Evolutionary conservation across 2,329 filamentous ascomycete genomes (phyloP).

Genomic region (Pseudogymnoascus sp.): DNA sequence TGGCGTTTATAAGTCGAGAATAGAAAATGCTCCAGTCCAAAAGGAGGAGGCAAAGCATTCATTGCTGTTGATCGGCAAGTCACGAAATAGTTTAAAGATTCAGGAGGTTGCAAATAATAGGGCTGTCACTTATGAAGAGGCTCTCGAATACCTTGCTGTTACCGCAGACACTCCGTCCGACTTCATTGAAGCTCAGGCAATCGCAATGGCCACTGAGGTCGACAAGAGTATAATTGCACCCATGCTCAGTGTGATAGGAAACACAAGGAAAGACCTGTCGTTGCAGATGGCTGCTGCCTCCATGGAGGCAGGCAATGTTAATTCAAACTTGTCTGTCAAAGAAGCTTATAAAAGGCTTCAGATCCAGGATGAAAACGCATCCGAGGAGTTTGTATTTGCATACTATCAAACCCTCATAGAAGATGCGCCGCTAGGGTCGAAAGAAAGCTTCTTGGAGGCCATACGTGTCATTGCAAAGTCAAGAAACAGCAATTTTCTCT

Average conservation of each 20-base stretch:
- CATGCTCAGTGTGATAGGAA: constrained; percentile 24
- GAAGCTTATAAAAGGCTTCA: constrained; percentile 29
- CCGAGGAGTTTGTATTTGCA: constrained; percentile 26
- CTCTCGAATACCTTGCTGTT: constrained; percentile 50
- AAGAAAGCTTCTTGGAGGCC: constrained; percentile 26
- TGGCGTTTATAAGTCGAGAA: constrained; percentile 49
- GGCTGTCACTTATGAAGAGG: constrained; percentile 54
- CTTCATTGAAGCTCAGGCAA: constrained; percentile 26
- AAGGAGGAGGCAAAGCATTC: constrained; percentile 48
- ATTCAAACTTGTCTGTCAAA: constrained; percentile 19
- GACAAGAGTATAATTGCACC: constrained; percentile 25
- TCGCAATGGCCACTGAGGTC: constrained; percentile 24
- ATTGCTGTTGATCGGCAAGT: constrained; percentile 51
- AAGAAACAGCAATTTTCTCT: constrained; percentile 25
- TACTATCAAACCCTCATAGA: constrained; percentile 25
- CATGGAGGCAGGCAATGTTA: constrained; percentile 23
- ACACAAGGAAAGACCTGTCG: constrained; percentile 16
- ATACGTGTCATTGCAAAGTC: constrained; percentile 26
- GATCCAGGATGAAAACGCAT: constrained; percentile 19
- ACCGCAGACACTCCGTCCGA: constrained; percentile 24
- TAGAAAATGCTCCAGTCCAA: constrained; percentile 44
- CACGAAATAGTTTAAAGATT: constrained; percentile 49
- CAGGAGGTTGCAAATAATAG: constrained; percentile 46
- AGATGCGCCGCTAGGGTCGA: constrained; percentile 23
- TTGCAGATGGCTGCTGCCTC: constrained; percentile 22